Conservation (phyloP, 768 basidiomycete species). For the Pisolithus marmoratus region DNA sequence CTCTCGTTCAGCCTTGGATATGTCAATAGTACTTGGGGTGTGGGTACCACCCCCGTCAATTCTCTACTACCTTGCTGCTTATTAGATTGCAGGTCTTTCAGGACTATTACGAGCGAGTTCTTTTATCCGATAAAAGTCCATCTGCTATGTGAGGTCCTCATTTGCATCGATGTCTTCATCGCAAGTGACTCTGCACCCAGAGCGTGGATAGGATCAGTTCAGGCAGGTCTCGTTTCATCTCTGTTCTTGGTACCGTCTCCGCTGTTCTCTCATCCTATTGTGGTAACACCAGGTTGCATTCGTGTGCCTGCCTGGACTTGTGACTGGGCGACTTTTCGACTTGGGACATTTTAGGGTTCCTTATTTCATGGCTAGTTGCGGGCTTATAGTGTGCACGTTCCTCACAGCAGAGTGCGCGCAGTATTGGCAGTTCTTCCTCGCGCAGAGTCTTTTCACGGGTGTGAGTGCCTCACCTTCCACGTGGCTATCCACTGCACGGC, state of each 20-base stretch:
- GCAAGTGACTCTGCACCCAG: constrained; percentile 28
- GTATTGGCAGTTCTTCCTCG: constrained; percentile 77
- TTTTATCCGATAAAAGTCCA: constrained; percentile 45
- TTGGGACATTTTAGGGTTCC: constrained; percentile 58
- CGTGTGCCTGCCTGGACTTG: constrained; percentile 54
- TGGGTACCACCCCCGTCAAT: constrained; percentile 27
- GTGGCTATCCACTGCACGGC: neutral
- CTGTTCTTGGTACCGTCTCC: neutral
- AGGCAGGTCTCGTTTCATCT: constrained; percentile 33
- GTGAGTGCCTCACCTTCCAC: constrained; percentile 31
- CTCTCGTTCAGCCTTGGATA: constrained; percentile 48
- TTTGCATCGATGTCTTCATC: neutral
- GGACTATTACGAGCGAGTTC: constrained; percentile 55
- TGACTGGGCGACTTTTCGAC: constrained; percentile 69
- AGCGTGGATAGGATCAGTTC: constrained; percentile 77
- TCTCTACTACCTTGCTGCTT: neutral
- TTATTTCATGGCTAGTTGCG: constrained; percentile 39
- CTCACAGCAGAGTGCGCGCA: constrained; percentile 64
- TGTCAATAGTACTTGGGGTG: constrained; percentile 66
- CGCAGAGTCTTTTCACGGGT: constrained; percentile 64
- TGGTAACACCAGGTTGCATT: constrained; percentile 43
- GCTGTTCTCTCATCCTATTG: neutral
- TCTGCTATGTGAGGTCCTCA: constrained; percentile 51
- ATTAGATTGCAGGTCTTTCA: constrained; percentile 68
- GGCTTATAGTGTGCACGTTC: constrained; percentile 53